phyloP scores from a whole-genome alignment of 805 yeast genomes.

The Isabelozyma heimii region DNA sequence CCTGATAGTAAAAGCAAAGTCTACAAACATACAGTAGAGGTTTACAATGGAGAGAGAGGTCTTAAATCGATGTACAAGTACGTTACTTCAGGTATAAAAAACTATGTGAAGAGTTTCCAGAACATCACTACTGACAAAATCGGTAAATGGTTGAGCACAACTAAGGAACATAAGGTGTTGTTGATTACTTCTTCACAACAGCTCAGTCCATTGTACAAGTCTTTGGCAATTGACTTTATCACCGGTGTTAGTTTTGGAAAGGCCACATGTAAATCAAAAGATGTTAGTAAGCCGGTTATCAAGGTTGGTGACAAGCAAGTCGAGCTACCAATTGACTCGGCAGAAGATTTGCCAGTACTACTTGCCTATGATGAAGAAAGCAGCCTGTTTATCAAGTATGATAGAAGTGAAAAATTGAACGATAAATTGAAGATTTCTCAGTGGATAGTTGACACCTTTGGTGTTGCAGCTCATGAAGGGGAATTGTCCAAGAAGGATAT shows the following conservation, averaged over 20 bases:
- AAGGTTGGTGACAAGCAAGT: slow-evolving; percentile 12
- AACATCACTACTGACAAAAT: slow-evolving; percentile 20
- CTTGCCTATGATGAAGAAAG: slow-evolving; percentile 18
- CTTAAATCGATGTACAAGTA: slow-evolving; percentile 53
- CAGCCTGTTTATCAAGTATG: slow-evolving; percentile 18
- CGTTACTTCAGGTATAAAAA: slow-evolving; percentile 58
- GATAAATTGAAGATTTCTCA: slow-evolving; percentile 28
- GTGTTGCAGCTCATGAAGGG: slow-evolving; percentile 33
- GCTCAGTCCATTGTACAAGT: slow-evolving; percentile 55
- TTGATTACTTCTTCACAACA: slow-evolving; percentile 50
- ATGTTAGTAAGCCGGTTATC: slow-evolving; percentile 5
- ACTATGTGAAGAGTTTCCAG: slow-evolving; percentile 55
- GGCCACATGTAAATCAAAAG: slow-evolving; percentile 27
- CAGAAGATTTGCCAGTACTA: slow-evolving; percentile 23
- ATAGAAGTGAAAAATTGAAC: slow-evolving; percentile 19
- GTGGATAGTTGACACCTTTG: slow-evolving; percentile 29
- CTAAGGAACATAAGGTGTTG: slow-evolving; percentile 40
- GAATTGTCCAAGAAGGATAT: slow-evolving; percentile 31
- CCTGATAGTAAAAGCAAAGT: slow-evolving; percentile 8
- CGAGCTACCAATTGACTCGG: slow-evolving; percentile 14
- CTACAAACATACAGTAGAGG: slow-evolving; percentile 49
- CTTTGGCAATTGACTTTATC: slow-evolving; percentile 69
- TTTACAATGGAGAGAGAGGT: slow-evolving; percentile 61
- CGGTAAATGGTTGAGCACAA: slow-evolving; percentile 23
- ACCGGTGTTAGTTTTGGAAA: slow-evolving; percentile 48